phyloP scores from a whole-genome alignment of 352 stramenopile species.

The Phytophthora agathidicida region DNA sequence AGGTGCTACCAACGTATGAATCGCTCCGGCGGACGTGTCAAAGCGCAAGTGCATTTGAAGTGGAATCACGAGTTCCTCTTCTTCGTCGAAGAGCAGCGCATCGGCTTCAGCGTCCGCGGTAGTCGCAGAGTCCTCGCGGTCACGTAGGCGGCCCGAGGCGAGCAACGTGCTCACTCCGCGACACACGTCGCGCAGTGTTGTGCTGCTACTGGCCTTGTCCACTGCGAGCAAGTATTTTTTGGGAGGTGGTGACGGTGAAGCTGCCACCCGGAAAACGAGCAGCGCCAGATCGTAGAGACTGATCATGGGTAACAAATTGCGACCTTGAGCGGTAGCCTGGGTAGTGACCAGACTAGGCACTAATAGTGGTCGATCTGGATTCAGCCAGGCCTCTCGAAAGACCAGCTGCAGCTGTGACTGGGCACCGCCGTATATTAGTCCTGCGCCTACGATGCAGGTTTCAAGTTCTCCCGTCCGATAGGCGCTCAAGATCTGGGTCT shows the following conservation, averaged over 20 bases:
- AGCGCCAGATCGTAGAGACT: slow-evolving; percentile 82
- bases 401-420: slow-evolving; percentile 69
- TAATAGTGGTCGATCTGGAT: slow-evolving; percentile 55
- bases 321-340: slow-evolving; percentile 40
- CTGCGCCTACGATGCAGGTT: slow-evolving; percentile 75
- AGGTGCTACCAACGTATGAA: slow-evolving; percentile 56
- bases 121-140: slow-evolving; percentile 25
- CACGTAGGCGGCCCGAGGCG: slow-evolving; percentile 51
- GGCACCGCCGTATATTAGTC: slow-evolving; percentile 79
- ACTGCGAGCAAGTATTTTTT: slow-evolving; percentile 77
- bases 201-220: slow-evolving; percentile 56
- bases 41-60: slow-evolving; percentile 82
- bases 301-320: slow-evolving; percentile 85
- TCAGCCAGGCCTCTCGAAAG: slow-evolving; percentile 80
- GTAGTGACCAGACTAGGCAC: slow-evolving; percentile 54
- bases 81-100: slow-evolving; percentile 60
- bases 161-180: slow-evolving; percentile 64
- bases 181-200: slow-evolving; percentile 71
- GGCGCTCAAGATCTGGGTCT: slow-evolving; percentile 86
- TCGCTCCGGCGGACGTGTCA: slow-evolving; percentile 52
- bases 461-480: slow-evolving; percentile 64
- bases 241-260: slow-evolving; percentile 31
- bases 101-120: slow-evolving; percentile 53
- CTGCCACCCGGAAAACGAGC: slow-evolving; percentile 52
- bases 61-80: slow-evolving; percentile 56